Percentiles rank a stretch among this genome's conserved stretches.
phyloP scores from a whole-genome alignment of 148 eudicot genomes.

The Drosera capensis region DNA sequence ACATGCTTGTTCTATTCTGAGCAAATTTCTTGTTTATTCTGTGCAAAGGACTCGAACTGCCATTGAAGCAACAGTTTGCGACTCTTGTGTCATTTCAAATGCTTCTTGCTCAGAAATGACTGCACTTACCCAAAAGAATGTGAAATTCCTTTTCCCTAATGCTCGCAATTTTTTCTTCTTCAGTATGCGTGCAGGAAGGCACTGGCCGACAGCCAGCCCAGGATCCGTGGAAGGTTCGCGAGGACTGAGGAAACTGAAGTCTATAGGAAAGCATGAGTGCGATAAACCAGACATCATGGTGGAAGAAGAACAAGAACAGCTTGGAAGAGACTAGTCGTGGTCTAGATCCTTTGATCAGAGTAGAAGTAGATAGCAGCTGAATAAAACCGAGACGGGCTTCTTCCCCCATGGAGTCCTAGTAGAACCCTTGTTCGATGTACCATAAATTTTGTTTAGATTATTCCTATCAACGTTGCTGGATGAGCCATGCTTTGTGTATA shows the following conservation, averaged over 20 bases:
- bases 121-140: neutral
- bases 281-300: neutral
- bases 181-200: conserved; percentile 99
- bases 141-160: neutral
- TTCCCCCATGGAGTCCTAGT: neutral
- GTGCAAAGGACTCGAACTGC: no score
- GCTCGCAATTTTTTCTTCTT: neutral
- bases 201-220: conserved; percentile 89
- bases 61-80: no score
- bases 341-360: neutral
- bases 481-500: neutral
- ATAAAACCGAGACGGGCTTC: neutral
- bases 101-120: neutral
- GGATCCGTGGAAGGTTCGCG: conserved; percentile 91
- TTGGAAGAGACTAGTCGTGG: neutral
- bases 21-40: no score
- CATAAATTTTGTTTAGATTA: neutral
- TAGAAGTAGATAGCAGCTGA: neutral
- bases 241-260: conserved; percentile 46
- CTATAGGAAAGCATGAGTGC: neutral
- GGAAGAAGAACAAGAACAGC: neutral
- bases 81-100: neutral
- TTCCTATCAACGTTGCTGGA: neutral
- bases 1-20: no score
- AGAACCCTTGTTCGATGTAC: neutral